Base-by-base conservation (phyloP, 192 early-diverging fungal species). In the Linnemannia schmuckeri region DNA sequence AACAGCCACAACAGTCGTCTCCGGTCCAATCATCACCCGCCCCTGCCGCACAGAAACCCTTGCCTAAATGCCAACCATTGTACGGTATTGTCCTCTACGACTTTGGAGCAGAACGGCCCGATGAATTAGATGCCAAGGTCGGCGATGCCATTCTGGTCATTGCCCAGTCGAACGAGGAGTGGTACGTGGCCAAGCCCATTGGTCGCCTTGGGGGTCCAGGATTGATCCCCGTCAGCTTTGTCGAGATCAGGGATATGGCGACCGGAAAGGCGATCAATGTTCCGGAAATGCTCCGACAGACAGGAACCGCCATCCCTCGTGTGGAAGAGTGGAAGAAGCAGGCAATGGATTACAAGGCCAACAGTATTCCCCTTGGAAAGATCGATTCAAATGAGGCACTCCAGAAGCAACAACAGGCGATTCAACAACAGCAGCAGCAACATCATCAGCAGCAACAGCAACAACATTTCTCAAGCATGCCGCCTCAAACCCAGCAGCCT, bases 91-190 rank as follows among this genome's bases (percentile, higher is more conserved):
- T 95, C 12, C 89, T 96, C 4, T 96, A 95, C 78, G 93, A 94
- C 74, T 96, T 96, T 85, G 88, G 88, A 24, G 95, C 95, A 0
- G 95, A 95, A 76, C 87, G 93, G 78, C 89, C 88, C 37, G 95
- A 96, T 75, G 95, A 96, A 89, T 83, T 95, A 40, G 90, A 94
- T 22, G 93, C 94, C 47, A 91, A 91, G 82, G 90, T 92, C 44
- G 95, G 93, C 46, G 95, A 96, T 77, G 91, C 93, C 30, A 92
- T 96, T 76, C 89, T 95, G 24, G 91, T 96, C 69, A 94, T 96
- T 87, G 95, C 95, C 27, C 93, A 96, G 75, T 94, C 94, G 57
- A 95, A 94, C 70, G 90, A 90, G 17, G 95, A 96, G 87, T 96
- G 95, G 95, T 92, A 94, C 82, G 94, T 96, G 40, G 95, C 93